Evolutionary conservation across 2,329 filamentous ascomycete species (phyloP), one percentile per base, ranked within the genome.

Genomic region (Aspergillus melleus): DNA sequence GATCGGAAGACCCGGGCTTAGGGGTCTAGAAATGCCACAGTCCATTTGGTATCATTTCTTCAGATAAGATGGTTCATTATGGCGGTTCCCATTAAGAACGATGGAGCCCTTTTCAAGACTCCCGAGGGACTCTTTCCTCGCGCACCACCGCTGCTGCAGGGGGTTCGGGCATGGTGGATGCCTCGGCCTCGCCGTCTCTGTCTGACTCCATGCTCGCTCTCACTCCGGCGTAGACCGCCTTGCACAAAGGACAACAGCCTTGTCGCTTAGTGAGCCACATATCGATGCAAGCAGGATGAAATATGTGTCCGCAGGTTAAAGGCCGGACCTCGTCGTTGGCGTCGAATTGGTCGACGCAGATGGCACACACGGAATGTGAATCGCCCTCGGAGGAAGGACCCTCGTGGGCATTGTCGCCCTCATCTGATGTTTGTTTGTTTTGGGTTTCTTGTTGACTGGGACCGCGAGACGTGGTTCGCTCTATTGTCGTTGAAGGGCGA

Each of bases 211-310:
- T 5, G 16, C 36, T 42, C 5, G 16, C 36, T 42, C 36, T n/a
- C 1, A 42, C 14, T 10, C 44, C 44, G 44, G 12, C 9, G 19
- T 20, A 47, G 9, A 47, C 19, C 11, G 44, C 62, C 79, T 98
- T 98, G 83, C 95, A 98, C 9, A 98, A 87, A 5, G 95, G 95
- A 75, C 95, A 99, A 80, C 93, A 97, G 19, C 95, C 95, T 65
- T 94, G 89, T 64, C 95, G 87, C 71, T 90, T 93, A 3, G 94
- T 98, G 63, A 99, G 80, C 95, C 95, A 99, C 9, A 95, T 95
- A 68, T 99, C 95, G 49, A 99, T 86, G 72, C 95, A 99, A 30
- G 89, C 90, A 54, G 92, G 92, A 74, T 99, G 95, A 85, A 98
- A 99, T 56, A 94, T 92, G 76, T 98, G 95, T n/a, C 93, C 93